Conservation (phyloP, 78 protist genomes). For the Dictyostelium brefeldianum region DNA sequence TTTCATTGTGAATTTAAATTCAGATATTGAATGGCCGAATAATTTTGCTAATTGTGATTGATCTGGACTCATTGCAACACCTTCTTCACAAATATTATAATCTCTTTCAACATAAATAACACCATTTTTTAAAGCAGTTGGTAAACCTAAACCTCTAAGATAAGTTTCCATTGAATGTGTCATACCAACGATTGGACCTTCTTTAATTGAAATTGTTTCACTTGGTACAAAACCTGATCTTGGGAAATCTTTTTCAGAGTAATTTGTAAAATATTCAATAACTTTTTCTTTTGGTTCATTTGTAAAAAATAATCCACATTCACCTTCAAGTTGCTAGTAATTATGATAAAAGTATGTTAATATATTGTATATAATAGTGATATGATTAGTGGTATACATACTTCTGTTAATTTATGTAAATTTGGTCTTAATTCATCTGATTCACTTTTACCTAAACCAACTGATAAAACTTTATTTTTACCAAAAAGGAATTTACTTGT, state of each 20-base stretch:
- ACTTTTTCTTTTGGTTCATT: slow-evolving; percentile 80
- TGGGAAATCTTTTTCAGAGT: slow-evolving; percentile 87
- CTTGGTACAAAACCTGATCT: slow-evolving; percentile 93
- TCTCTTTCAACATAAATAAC: slow-evolving; percentile 79
- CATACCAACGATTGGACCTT: slow-evolving; percentile 77
- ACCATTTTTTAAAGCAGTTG: slow-evolving; percentile 73
- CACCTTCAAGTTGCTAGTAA: slow-evolving; percentile 75
- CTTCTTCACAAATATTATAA: slow-evolving; percentile 79
- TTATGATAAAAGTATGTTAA: background rate
- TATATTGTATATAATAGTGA: background rate
- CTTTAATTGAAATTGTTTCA: slow-evolving; percentile 40
- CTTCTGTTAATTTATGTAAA: slow-evolving; percentile 65
- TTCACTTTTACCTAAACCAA: slow-evolving; percentile 90
- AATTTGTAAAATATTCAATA: slow-evolving; percentile 62
- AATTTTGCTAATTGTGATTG: slow-evolving; percentile 84
- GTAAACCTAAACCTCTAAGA: slow-evolving; percentile 65
- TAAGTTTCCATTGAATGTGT: slow-evolving; percentile 75
- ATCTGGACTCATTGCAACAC: slow-evolving; percentile 86
- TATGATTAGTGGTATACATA: background rate
- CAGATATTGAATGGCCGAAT: slow-evolving; percentile 69
- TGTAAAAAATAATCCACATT: slow-evolving; percentile 93
- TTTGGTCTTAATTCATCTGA: slow-evolving; percentile 70
- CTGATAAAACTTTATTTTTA: slow-evolving; percentile 89
- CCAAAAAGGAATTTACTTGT: slow-evolving; percentile 91
- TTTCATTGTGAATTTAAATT: slow-evolving; percentile 52